Percentiles rank a stretch among this genome's conserved stretches.
phyloP scores from a whole-genome alignment of 2,329 filamentous ascomycete species.

The Pestalotiopsis sp. region DNA sequence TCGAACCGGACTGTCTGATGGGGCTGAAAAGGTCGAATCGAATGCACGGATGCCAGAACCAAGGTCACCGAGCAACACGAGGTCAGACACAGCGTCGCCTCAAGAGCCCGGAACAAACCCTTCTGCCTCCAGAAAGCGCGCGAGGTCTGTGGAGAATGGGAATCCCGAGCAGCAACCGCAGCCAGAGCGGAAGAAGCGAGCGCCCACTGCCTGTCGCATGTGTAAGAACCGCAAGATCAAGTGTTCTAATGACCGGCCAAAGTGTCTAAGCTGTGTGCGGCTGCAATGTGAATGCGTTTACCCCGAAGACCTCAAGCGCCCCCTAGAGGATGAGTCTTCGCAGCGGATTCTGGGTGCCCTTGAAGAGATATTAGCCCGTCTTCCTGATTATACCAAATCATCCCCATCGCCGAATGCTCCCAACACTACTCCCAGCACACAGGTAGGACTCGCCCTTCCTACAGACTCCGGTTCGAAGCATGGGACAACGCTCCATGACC shows the following conservation, averaged over 20 bases:
- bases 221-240: neutral
- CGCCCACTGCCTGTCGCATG: neutral
- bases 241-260: neutral
- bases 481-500: neutral
- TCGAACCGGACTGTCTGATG: neutral
- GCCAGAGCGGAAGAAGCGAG: neutral
- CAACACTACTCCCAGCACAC: neutral
- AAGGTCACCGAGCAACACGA: neutral
- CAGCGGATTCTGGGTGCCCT: neutral
- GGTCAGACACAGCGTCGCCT: neutral
- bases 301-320: neutral
- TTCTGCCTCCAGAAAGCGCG: neutral
- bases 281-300: neutral
- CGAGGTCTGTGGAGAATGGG: neutral
- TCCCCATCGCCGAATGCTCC: neutral
- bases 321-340: neutral
- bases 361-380: neutral
- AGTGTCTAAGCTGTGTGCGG: neutral
- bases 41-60: neutral
- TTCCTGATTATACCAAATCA: neutral
- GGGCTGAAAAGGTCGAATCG: neutral
- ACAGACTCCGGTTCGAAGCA: neutral
- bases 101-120: neutral
- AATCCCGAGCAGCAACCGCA: neutral
- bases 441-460: neutral